A percentile compares a stretch with the other conserved stretches of the same genome.
Evolutionary conservation across 1,284 basidiomycete species (phyloP).

Genomic region (Sanghuangporus weigelae): DNA sequence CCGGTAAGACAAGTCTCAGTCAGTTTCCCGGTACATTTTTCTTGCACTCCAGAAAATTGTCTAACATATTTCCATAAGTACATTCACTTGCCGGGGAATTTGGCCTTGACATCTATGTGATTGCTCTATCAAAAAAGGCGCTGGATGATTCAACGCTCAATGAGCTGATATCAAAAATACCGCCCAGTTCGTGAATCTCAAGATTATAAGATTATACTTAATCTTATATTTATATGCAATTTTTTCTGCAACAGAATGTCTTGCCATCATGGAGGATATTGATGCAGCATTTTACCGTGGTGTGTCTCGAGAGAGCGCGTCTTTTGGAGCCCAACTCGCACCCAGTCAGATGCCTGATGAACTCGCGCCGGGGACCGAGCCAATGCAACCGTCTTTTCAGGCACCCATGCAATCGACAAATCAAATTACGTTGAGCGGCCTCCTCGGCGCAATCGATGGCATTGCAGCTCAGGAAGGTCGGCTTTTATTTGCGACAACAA

Average conservation of each 20-base stretch:
- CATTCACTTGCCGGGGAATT: constrained; percentile 75
- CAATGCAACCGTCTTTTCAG: constrained; percentile 14
- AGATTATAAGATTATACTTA: neutral
- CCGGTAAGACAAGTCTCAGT: constrained; percentile 68
- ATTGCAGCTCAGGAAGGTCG: constrained; percentile 73
- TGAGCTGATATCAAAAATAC: constrained; percentile 58
- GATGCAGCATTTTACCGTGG: constrained; percentile 65
- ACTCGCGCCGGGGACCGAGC: constrained; percentile 15
- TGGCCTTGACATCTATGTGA: constrained; percentile 65
- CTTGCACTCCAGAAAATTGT: neutral
- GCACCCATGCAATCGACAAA: constrained; percentile 23
- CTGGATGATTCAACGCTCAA: constrained; percentile 63
- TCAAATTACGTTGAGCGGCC: constrained; percentile 60
- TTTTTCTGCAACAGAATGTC: constrained; percentile 35
- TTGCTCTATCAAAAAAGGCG: constrained; percentile 66
- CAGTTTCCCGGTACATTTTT: neutral
- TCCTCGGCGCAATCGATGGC: constrained; percentile 72
- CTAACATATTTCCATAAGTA: constrained; percentile 25
- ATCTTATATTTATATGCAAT: neutral
- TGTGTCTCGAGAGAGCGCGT: constrained; percentile 40
- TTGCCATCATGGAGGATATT: constrained; percentile 79
- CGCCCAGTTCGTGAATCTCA: constrained; percentile 32
- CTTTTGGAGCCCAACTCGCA: constrained; percentile 7
- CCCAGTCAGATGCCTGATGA: constrained; percentile 6
- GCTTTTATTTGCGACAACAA: constrained; percentile 73